Conservation (phyloP, 768 basidiomycete species). For the Amanita fuliginea region DNA sequence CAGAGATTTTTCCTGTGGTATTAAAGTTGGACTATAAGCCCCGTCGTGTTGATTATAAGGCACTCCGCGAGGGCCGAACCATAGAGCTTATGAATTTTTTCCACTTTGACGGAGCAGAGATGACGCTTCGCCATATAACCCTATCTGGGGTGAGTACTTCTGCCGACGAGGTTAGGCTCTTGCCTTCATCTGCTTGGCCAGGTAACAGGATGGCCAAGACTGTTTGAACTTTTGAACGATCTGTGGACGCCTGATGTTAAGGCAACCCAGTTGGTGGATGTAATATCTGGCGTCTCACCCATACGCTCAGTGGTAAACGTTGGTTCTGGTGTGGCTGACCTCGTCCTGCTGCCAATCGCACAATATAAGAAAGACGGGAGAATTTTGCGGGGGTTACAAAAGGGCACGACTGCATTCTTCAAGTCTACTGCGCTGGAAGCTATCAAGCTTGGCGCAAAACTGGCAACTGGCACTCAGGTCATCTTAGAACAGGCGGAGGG, state of each 20-base stretch:
- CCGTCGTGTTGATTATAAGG: conserved; percentile 89
- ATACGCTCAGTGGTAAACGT: conserved; percentile 97
- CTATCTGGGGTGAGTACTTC: conserved; percentile 67
- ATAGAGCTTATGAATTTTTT: conserved; percentile 99
- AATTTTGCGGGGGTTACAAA: conserved; percentile 85
- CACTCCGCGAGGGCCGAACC: conserved; percentile 79
- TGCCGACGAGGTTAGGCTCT: not conserved
- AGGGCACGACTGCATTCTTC: conserved; percentile 87
- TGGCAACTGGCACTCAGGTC: conserved; percentile 97
- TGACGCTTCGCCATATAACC: conserved; percentile 91
- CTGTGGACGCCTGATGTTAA: conserved; percentile 99
- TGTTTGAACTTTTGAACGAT: conserved; percentile 91
- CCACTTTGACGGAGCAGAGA: conserved; percentile 98
- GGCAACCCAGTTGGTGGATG: conserved; percentile 93
- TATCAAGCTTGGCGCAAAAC: conserved; percentile 83
- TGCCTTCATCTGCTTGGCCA: conserved; percentile 20
- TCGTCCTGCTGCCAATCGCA: conserved; percentile 90
- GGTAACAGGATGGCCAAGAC: conserved; percentile 87
- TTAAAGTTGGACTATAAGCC: conserved; percentile 98
- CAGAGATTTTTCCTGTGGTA: conserved; percentile 91
- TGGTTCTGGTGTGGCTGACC: conserved; percentile 92
- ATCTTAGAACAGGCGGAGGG: conserved; percentile 92
- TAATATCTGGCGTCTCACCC: conserved; percentile 93
- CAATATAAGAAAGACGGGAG: conserved; percentile 97
- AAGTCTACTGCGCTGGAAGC: conserved; percentile 94